These are phyloP conservation scores for Venturia nashicola DNA, from an alignment of 2,329 filamentous ascomycete species.

Conservation along the genomic window DNA sequence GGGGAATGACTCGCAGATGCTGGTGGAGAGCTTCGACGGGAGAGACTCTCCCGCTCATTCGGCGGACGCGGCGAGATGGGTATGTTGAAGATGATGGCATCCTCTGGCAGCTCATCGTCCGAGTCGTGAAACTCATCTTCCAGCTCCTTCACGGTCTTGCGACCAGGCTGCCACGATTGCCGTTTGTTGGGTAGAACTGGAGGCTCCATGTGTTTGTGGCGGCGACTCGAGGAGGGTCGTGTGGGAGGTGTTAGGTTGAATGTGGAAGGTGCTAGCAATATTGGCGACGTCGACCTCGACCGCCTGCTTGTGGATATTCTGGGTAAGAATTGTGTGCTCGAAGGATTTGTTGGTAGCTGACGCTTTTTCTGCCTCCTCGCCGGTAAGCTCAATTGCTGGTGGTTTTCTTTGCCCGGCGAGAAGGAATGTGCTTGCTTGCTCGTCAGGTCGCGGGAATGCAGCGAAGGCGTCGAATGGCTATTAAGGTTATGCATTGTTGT, in stretches of 20 bases:
- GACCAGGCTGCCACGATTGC: conserved; percentile 53
- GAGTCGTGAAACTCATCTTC: conserved; percentile 71
- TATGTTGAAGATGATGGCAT: conserved; percentile 68
- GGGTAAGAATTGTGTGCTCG: neutral
- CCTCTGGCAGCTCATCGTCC: conserved; percentile 65
- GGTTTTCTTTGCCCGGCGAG: neutral
- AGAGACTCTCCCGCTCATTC: conserved; percentile 20
- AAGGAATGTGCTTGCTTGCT: neutral
- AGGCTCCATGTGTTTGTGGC: conserved; percentile 15
- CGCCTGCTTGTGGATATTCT: conserved; percentile 1
- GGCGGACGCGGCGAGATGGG: conserved; percentile 55
- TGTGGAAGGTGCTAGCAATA: conserved; percentile 17
- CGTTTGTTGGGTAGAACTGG: conserved; percentile 26
- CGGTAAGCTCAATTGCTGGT: neutral
- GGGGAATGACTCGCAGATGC: neutral
- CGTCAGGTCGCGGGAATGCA: neutral
- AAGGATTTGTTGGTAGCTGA: neutral
- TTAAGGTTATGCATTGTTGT: conserved; percentile 1
- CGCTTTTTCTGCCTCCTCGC: conserved; percentile 2
- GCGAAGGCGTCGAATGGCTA: neutral
- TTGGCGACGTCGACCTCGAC: conserved; percentile 2
- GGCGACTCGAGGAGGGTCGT: conserved; percentile 18
- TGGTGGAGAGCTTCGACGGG: conserved; percentile 18
- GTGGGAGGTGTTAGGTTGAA: conserved; percentile 21
- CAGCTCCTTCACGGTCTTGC: conserved; percentile 57